Base-by-base conservation (phyloP, 2,329 filamentous ascomycete genomes). In the Cercospora janseana region DNA sequence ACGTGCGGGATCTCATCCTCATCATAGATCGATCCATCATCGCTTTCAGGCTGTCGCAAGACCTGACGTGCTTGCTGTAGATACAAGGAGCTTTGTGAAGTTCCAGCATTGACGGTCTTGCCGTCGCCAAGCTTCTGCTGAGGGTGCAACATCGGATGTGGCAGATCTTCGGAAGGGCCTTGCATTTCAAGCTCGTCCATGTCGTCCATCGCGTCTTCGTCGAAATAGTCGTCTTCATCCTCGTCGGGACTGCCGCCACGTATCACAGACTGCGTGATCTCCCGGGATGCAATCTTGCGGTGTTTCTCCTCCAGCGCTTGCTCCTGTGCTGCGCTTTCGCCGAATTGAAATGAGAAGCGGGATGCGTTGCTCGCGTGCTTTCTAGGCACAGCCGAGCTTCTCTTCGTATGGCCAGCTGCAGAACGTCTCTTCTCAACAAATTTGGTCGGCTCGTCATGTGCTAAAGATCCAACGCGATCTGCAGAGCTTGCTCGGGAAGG, bases 261-360 rank as follows among this genome's bases (percentile, higher is more conserved):
- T 6, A 55, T 29, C 1, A 46, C 23, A 10, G 47, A 37, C n/a
- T 51, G 42, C 1, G 54, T 40, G n/a, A 55, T 46, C 23, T 55
- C 51, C 18, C 52, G 45, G 13, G 37, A 56, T 7, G 35, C 46
- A 18, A 63, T 55, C 20, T 57, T 58, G 7, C 64, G 59, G 37
- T 89, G 86, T 40, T 82, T 79, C 59, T 88, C 87, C 66, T 89
- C 88, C 31, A 90, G 71, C 28, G 86, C 66, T 66, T 83, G 85
- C 66, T 85, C 82, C 61, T 85, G 80, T 0, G 74, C 72, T 4
- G 77, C 74, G 4, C 80, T 82, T 10, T 85, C 85, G 12, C 83
- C 79, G 75, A 90, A 87, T 62, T 91, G 87, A 62, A 92, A 92
- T 61, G 87, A 91, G 64, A 92, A 91, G 10, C 87, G 76, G 0